Percentiles rank a stretch among this genome's conserved stretches.
These are phyloP conservation scores for Sclerotinia subarctica DNA, from an alignment of 2,329 filamentous ascomycete species.

Conservation along the genomic window DNA sequence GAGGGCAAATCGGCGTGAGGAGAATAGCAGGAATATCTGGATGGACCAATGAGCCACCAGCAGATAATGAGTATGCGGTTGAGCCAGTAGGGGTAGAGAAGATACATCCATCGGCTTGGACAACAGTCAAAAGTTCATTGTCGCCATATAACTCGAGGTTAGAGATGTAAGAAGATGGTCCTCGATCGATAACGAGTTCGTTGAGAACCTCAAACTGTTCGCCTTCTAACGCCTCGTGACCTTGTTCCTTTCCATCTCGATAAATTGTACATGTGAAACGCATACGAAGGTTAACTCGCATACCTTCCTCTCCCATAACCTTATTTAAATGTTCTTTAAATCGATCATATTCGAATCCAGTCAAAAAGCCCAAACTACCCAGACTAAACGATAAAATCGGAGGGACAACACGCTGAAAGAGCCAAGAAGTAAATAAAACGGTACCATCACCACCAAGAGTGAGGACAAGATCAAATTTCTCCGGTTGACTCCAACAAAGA, in stretches of 20 bases:
- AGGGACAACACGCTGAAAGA: conserved; percentile 86
- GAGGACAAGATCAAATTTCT: conserved; percentile 92
- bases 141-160: conserved; percentile 96
- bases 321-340: conserved; percentile 85
- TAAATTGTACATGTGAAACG: conserved; percentile 98
- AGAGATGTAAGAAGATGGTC: conserved; percentile 93
- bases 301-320: conserved; percentile 90
- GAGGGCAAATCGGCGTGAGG: conserved; percentile 94
- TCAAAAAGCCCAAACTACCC: conserved; percentile 83
- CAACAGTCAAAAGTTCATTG: conserved; percentile 88
- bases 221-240: conserved; percentile 73
- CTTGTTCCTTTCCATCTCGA: conserved; percentile 60
- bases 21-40: conserved; percentile 96
- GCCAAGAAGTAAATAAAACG: conserved; percentile 83
- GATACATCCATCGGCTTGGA: conserved; percentile 96
- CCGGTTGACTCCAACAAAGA: conserved; percentile 87
- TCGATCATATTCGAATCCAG: conserved; percentile 80
- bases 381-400: conserved; percentile 82
- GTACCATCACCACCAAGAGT: conserved; percentile 85
- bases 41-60: conserved; percentile 91
- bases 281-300: conserved; percentile 98
- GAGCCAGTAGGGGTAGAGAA: conserved; percentile 94
- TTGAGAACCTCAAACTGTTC: conserved; percentile 98
- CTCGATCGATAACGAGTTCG: conserved; percentile 96
- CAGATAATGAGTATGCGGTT: conserved; percentile 94